Base-by-base conservation (phyloP, 2,329 filamentous ascomycete genomes). In the Apiospora rasikravindrae region DNA sequence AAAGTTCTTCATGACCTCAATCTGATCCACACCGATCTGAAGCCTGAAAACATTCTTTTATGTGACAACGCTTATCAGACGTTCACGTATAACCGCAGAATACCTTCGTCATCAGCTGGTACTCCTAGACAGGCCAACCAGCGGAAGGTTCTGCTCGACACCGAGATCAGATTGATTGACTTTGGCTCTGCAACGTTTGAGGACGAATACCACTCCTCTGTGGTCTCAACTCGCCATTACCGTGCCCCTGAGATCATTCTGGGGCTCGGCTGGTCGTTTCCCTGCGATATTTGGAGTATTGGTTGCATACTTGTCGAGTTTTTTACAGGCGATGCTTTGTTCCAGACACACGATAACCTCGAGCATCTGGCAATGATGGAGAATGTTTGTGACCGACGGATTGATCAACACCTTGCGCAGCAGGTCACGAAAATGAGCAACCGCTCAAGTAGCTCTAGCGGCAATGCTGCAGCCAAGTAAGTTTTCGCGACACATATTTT, bases 1-100 rank as follows among this genome's bases (percentile, higher is more conserved):
- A 1, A 71, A 97, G 94, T 98, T 82, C 87, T 99, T 29, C 96
- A 99, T 81, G 96, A 99, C 83, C 89, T 99, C 24, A 98, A 98
- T 81, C 89, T 99, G 75, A 98, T 99, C 73, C 96, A 99, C 81
- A 99, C 96, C 13, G 91, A 93, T 79, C 82, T 93, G 67, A 93
- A 93, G 79, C 91, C 91, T 0, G 91, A 93, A 78, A 93, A 93
- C 76, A 93, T 93, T 73, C 85, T 93, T 40, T 85, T 93, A 14
- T 91, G 89, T 74, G 87, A 92, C 74, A 90, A 87, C 76, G 83
- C 86, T 3, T 93, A 92, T 75, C 91, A 93, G 78, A 92, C 90
- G 1, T 93, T 93, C 77, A 92, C 90, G 1, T 93, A 93, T 78
- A 92, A 91, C 79, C 86, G 91, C 74, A 88, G 89, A 77, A 92